These are phyloP conservation scores for Nadsonia fulvescens DNA, from an alignment of 805 yeast species.

Conservation along the genomic window DNA sequence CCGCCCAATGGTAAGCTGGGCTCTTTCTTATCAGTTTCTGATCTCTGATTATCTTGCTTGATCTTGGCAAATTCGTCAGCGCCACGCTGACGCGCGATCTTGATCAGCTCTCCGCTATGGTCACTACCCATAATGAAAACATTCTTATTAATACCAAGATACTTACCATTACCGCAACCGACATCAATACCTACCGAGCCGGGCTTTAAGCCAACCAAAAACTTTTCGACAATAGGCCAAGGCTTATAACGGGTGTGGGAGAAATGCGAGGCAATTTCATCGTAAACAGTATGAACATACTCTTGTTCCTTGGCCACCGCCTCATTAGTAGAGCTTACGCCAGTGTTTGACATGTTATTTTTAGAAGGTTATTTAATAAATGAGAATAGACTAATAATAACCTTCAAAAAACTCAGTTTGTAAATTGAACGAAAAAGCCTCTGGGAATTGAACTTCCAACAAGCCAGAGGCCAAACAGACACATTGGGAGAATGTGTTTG, in stretches of 20 bases:
- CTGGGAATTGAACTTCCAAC: no score
- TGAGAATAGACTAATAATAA: no score
- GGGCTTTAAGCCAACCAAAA: constrained; percentile 28
- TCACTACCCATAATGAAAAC: constrained; percentile 52
- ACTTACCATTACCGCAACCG: constrained; percentile 96
- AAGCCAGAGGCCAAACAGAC: no score
- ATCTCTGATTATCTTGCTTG: constrained; percentile 49
- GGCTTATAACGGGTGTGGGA: constrained; percentile 88
- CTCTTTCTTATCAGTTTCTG: constrained; percentile 36
- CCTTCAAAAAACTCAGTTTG: no score
- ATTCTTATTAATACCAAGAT: constrained; percentile 51
- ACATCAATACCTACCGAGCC: constrained; percentile 75
- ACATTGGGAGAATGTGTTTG: no score
- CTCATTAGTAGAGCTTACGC: no score
- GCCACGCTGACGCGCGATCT: constrained; percentile 21
- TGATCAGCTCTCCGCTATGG: constrained; percentile 17
- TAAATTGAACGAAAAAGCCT: no score
- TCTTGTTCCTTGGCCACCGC: constrained; percentile 48
- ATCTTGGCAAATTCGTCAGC: no score
- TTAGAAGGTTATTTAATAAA: no score
- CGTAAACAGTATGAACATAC: constrained; percentile 82
- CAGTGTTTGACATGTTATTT: no score
- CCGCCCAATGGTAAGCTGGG: no score
- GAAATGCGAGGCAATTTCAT: constrained; percentile 82
- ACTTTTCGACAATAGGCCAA: constrained; percentile 86